phyloP scores from a whole-genome alignment of 768 basidiomycete genomes.

The Boletus insuetus region DNA sequence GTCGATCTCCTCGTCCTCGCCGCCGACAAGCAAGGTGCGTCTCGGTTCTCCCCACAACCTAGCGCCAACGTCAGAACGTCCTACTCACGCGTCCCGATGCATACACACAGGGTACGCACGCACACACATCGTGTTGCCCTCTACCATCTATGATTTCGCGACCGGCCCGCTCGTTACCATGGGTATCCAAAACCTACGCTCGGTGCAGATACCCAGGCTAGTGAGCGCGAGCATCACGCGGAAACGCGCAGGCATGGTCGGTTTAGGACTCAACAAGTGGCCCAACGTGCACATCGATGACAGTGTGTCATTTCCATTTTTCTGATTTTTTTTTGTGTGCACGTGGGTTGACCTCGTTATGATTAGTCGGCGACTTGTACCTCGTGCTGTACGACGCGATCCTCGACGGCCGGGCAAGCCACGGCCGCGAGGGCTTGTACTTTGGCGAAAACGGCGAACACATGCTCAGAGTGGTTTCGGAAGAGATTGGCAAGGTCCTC shows the following conservation, averaged over 20 bases:
- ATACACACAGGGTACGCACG: not conserved
- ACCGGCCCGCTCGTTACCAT: conserved; percentile 44
- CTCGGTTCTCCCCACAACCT: not conserved
- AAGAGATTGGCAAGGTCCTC: conserved; percentile 35
- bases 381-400: conserved; percentile 38
- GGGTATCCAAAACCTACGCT: conserved; percentile 44
- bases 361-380: conserved; percentile 38
- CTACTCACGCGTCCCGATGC: not conserved
- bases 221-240: conserved; percentile 44
- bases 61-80: not conserved
- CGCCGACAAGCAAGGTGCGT: conserved; percentile 35
- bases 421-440: conserved; percentile 44
- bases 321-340: too few relatives aligned
- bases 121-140: conserved; percentile 45
- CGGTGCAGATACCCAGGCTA: conserved; percentile 50
- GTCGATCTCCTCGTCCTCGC: conserved; percentile 47
- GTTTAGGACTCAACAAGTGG: conserved; percentile 58
- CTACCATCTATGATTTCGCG: conserved; percentile 58
- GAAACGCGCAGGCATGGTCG: conserved; percentile 53
- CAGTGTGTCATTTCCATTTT: not conserved
- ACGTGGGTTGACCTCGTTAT: not conserved
- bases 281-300: conserved; percentile 56
- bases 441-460: conserved; percentile 52
- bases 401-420: conserved; percentile 6
- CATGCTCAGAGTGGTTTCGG: conserved; percentile 38